A percentile compares a stretch with the other conserved stretches of the same genome.
These are phyloP conservation scores for Cystobasidium pallidum DNA, from an alignment of 1,284 basidiomycete species.

Conservation along the genomic window DNA sequence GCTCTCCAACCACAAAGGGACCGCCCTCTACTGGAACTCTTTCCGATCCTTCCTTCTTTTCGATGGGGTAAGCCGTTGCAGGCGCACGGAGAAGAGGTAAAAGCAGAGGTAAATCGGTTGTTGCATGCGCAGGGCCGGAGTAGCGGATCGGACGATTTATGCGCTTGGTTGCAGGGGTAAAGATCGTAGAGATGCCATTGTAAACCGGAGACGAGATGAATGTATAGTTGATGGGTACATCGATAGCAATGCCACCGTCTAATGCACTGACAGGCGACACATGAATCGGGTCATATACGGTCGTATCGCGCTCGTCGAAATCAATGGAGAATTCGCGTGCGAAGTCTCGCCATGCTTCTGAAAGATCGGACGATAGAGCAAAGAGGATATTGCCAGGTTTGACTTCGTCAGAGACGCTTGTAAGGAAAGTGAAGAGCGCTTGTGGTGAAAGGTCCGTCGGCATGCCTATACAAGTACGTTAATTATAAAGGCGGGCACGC, in stretches of 20 bases:
- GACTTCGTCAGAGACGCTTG: conserved; percentile 58
- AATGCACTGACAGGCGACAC: conserved; percentile 67
- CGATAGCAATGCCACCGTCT: conserved; percentile 19
- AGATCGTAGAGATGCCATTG: conserved; percentile 64
- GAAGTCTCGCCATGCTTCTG: conserved; percentile 60
- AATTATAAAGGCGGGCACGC: background rate
- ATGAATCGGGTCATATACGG: conserved; percentile 60
- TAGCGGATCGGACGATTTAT: conserved; percentile 66
- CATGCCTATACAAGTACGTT: conserved; percentile 61
- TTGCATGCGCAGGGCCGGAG: conserved; percentile 71
- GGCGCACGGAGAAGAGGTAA: conserved; percentile 81
- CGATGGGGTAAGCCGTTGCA: conserved; percentile 57
- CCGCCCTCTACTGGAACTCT: conserved; percentile 71
- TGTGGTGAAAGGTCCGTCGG: conserved; percentile 81
- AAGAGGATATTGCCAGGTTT: conserved; percentile 77
- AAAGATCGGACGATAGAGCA: conserved; percentile 68
- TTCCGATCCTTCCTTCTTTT: conserved; percentile 50
- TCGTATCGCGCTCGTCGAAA: conserved; percentile 58
- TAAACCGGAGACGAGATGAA: conserved; percentile 33
- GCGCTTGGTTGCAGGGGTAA: conserved; percentile 57
- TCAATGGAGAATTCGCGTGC: conserved; percentile 64
- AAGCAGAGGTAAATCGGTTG: conserved; percentile 70
- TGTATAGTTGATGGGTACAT: conserved; percentile 32
- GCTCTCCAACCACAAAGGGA: conserved; percentile 73
- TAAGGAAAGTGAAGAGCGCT: conserved; percentile 72